Evolutionary conservation across 2,329 filamentous ascomycete species (phyloP).

Genomic region (Aureobasidium sp.): DNA sequence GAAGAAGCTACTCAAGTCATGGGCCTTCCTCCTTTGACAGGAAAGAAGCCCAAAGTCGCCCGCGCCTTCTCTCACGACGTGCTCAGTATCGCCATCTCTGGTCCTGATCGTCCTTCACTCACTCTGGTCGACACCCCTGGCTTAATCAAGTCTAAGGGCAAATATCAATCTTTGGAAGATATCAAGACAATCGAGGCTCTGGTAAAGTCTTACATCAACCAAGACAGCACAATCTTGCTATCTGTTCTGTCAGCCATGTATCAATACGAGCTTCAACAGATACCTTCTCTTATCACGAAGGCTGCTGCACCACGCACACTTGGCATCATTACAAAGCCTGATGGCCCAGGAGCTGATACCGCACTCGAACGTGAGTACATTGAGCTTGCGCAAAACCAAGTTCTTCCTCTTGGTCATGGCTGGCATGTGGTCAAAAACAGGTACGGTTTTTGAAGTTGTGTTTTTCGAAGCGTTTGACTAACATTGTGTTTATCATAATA

Average conservation of each 20-base stretch:
- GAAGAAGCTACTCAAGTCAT: conserved; percentile 43
- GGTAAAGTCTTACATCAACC: conserved; percentile 48
- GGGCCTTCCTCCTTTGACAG: conserved; percentile 27
- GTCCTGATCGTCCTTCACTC: conserved; percentile 32
- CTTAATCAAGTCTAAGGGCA: conserved; percentile 27
- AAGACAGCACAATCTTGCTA: conserved; percentile 45
- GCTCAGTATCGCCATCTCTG: conserved; percentile 38
- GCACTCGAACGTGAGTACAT: neutral
- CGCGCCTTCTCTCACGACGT: conserved; percentile 37
- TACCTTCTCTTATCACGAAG: conserved; percentile 41
- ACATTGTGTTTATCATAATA: neutral
- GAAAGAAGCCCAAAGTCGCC: neutral
- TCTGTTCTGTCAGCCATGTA: conserved; percentile 31
- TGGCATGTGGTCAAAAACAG: neutral
- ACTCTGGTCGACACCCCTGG: conserved; percentile 30
- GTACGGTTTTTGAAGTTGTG: neutral
- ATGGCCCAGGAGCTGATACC: conserved; percentile 19
- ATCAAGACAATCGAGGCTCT: conserved; percentile 24
- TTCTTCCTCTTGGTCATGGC: neutral
- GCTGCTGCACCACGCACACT: conserved; percentile 36
- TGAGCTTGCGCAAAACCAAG: neutral
- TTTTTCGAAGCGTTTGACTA: neutral
- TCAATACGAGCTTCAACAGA: conserved; percentile 48
- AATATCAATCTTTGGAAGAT: conserved; percentile 26
- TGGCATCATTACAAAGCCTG: conserved; percentile 51